Evolutionary conservation across 352 stramenopile genomes (phyloP), one percentile per base, ranked within the genome.

Genomic region (Phytophthora citricola): DNA sequence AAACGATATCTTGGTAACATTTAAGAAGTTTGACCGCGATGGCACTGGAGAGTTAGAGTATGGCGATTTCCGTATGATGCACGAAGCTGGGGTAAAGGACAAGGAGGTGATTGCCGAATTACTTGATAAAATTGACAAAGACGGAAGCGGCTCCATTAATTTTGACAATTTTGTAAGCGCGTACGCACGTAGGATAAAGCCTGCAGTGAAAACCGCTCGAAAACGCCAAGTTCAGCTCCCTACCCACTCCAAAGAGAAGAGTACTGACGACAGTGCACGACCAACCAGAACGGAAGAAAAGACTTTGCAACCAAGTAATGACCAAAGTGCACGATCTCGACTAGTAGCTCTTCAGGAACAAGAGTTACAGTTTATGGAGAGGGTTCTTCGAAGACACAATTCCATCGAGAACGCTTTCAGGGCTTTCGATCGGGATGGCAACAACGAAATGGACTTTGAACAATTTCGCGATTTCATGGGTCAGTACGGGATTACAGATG

Each of bases 11-110:
- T 54, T 87, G 11, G 55, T 59, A 1, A 63, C 66, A 5, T 88
- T 89, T 41, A 55, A 58, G 3, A 55, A 68, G 14, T 70, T 73
- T 41, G 70, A 88, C 50, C 47, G 55, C 0, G 76, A 89, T 47
- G 69, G 66, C 8, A 86, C 65, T 24, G 75, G 77, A 2, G 63
- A 90, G 51, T 50, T 87, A 3, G 62, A 84, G 22, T 63, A 79
- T 38, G 68, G 86, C 36, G 79, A 83, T 45, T 87, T 90, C 52
- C 63, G 64, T 2, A 77, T 90, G 44, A 79, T 90, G 71, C 77
- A 78, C 17, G 77, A 85, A 49, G 85, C 74, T 22, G 78, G 79
- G 5, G 65, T 83, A 34, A 74, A 72, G 11, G 57, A 77, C 7
- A 69, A 65, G 45, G 50, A 73, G 20, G 62, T 71, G 12, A 84